Evolutionary conservation across 164 flowering plant species (phyloP), one percentile per base, ranked within the genome.

Genomic region (Cinnamomum micranthum): DNA sequence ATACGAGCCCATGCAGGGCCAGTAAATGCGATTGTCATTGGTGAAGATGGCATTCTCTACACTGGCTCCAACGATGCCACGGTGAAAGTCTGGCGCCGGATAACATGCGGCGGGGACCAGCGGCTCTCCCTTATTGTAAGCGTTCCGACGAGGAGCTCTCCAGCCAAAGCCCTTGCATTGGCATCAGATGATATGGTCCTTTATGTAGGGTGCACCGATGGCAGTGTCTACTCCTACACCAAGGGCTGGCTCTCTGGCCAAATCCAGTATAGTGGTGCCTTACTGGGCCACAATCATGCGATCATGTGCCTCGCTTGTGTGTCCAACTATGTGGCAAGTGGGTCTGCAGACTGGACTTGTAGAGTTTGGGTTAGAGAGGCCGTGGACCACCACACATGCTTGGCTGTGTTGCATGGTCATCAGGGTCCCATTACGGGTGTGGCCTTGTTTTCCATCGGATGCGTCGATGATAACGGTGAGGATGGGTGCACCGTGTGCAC

Each of bases 31-130:
- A 74, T 87, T n/a, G 79, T 77, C 6, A 76, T 80, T 1, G 80
- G 84, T 0, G 85, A 82, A 12, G 90, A 88, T 27, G 89, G 92
- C 1, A 73, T 85, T 0, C 88, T 88, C 78, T 88, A 82, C 80
- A 86, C 89, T 3, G 90, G 85, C 77, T 88, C 92, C 0, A 88
- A 87, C 22, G 92, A 88, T 35, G 86, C 90, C 55, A 86, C 90
- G 10, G 74, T 88, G 69, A 60, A 77, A 60, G 87, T 88, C 0
- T 88, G 92, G 92, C 85, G 87, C 2, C 83, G 84, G 52, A 81
- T 84, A 51, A 80, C 82, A 20, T 80, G 81, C 55, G 33, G 75
- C 15, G 78, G 80, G 0, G 82, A 82, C 28, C 78, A 79, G 17
- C 85, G 73, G 2, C 90, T 86, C 50, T 74, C 85, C 24, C 87